Evolutionary conservation across 2,329 filamentous ascomycete species (phyloP), one percentile per base, ranked within the genome.

Genomic region (Leptographium procerum): DNA sequence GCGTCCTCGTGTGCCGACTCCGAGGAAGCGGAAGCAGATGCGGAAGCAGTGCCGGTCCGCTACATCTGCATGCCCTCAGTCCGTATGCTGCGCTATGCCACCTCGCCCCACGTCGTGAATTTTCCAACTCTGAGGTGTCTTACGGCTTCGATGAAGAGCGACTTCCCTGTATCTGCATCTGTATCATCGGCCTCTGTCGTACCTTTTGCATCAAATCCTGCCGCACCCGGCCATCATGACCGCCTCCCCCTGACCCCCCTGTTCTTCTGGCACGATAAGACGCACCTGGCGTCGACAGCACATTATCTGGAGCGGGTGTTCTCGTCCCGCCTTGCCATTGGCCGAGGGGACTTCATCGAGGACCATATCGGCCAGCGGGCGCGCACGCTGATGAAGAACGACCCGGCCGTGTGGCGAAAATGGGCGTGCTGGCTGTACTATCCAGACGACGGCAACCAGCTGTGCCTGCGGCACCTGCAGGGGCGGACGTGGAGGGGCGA

Each of bases 191-290:
- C n/a, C n/a, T n/a, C n/a, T n/a, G n/a, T n/a, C n/a, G n/a, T n/a
- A n/a, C n/a, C n/a, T n/a, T n/a, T n/a, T n/a, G n/a, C n/a, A n/a
- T n/a, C n/a, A n/a, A n/a, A n/a, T n/a, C 43, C 45, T 22, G 36
- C 26, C 28, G 14, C 13, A 9, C 11, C n/a, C 11, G 24, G n/a
- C n/a, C n/a, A n/a, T 4, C 26, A 2, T 6, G 16, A 19, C 36
- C 59, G 57, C 4, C 61, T 82, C 0, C 75, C 77, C 0, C 65
- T 82, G 47, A 82, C 79, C 1, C 79, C 79, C 0, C 70, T 82
- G 57, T 82, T 81, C 67, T 80, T 82, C 64, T 82, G 79, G 79
- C 78, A 82, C 58, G 79, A 82, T 60, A 82, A 82, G 62, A 78
- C 79, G 0, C 79, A 82, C 58, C 60, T 82, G 2, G 78, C 75